Evolutionary conservation across 441 rosid genomes (phyloP).

Genomic region (Theobroma grandiflorum): DNA sequence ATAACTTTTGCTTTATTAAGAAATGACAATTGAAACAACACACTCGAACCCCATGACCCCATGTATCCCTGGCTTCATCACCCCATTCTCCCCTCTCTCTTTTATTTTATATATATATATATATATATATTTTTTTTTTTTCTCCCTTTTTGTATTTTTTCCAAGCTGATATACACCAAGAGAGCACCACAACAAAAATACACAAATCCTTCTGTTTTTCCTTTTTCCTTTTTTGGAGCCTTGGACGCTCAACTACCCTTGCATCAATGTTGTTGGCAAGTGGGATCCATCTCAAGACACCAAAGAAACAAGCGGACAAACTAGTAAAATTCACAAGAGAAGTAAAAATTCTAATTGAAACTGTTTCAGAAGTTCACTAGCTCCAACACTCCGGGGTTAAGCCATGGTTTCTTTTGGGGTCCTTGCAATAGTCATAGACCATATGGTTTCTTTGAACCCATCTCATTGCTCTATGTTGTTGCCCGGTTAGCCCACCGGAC

Average conservation of each 20-base stretch:
- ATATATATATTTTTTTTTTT: too few species aligned
- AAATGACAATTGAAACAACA: constrained; percentile 40
- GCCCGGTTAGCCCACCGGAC: constrained; percentile 73
- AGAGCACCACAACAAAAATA: background rate
- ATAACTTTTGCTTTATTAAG: constrained; percentile 38
- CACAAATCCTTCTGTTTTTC: background rate
- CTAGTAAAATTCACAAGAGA: constrained; percentile 23
- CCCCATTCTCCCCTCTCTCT: background rate
- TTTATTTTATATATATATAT: background rate
- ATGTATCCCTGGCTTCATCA: constrained; percentile 15
- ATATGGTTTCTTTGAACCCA: constrained; percentile 77
- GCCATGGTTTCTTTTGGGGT: constrained; percentile 78
- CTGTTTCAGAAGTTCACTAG: background rate
- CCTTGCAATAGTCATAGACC: constrained; percentile 83
- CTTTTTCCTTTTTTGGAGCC: constrained; percentile 20
- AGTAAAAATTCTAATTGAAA: constrained; percentile 18
- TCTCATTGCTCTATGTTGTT: constrained; percentile 73
- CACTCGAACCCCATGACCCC: constrained; percentile 25
- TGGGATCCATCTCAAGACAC: constrained; percentile 48
- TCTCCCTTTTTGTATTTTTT: constrained; percentile 1
- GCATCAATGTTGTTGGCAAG: constrained; percentile 24
- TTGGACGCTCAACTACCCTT: constrained; percentile 40
- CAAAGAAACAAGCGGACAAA: constrained; percentile 8
- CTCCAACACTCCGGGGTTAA: constrained; percentile 83
- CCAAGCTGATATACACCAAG: constrained; percentile 27